Evolutionary conservation across 495 filamentous ascomycete genomes (phyloP).

Genomic region (Neurospora sp.): DNA sequence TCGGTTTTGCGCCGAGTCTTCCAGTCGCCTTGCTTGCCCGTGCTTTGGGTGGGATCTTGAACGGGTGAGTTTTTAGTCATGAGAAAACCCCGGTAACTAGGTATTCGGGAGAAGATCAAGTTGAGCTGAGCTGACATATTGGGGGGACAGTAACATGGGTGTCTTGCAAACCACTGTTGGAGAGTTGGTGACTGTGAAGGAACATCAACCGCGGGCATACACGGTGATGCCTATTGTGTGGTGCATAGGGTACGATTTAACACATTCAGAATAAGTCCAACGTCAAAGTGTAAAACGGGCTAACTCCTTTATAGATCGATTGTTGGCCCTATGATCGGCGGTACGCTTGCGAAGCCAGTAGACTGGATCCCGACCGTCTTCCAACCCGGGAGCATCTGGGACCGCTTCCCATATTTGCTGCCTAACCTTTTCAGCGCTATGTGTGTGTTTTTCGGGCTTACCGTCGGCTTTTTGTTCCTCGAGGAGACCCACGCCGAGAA

Average conservation of each 20-base stretch:
- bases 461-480: constrained; percentile 78
- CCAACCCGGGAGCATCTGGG: constrained; percentile 61
- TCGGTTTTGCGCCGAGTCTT: constrained; percentile 82
- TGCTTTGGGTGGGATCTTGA: constrained; percentile 81
- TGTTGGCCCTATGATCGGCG: constrained; percentile 82
- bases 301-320: constrained; percentile 43
- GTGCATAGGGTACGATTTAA: constrained; percentile 66
- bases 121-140: constrained; percentile 17
- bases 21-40: constrained; percentile 76
- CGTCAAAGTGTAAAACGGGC: not conserved
- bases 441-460: constrained; percentile 66
- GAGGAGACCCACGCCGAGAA: constrained; percentile 90
- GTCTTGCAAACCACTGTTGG: constrained; percentile 92
- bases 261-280: not conserved
- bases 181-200: constrained; percentile 81
- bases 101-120: not conserved
- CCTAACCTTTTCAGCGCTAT: constrained; percentile 85
- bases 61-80: constrained; percentile 53
- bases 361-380: constrained; percentile 72
- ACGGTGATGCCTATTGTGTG: constrained; percentile 97
- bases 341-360: constrained; percentile 78
- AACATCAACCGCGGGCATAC: constrained; percentile 87
- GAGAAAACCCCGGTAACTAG: not conserved
- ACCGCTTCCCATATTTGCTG: constrained; percentile 79
- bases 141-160: constrained; percentile 59